phyloP scores from a whole-genome alignment of 1,284 basidiomycete species.

The Ganoderma leucocontextum region DNA sequence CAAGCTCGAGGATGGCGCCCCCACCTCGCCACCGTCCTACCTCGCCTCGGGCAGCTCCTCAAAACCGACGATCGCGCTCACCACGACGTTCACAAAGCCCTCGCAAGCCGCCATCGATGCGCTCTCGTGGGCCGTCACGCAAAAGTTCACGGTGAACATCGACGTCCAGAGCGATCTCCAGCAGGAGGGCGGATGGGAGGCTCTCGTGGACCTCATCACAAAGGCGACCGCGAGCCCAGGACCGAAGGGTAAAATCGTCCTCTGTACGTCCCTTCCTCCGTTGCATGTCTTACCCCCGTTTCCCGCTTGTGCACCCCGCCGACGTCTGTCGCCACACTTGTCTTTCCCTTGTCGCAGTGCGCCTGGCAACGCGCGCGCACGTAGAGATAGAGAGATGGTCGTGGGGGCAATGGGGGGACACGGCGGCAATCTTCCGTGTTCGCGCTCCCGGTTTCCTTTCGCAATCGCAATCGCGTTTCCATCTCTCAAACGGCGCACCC shows the following conservation, averaged over 20 bases:
- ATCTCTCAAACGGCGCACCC: neutral
- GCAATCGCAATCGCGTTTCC: neutral
- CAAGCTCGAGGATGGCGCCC: conserved; percentile 54
- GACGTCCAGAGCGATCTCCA: conserved; percentile 65
- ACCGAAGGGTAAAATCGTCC: conserved; percentile 64
- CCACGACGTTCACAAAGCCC: conserved; percentile 60
- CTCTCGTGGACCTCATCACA: conserved; percentile 76
- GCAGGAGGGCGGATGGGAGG: conserved; percentile 69
- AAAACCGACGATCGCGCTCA: conserved; percentile 58
- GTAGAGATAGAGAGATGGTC: neutral
- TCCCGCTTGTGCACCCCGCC: neutral
- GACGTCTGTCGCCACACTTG: neutral
- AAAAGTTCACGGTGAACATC: conserved; percentile 71
- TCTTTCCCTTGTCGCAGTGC: neutral
- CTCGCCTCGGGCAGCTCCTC: conserved; percentile 46
- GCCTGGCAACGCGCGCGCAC: neutral
- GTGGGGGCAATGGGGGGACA: neutral
- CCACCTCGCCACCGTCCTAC: conserved; percentile 48
- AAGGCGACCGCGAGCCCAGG: conserved; percentile 58
- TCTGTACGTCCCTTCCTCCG: conserved; percentile 63
- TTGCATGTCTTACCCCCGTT: neutral
- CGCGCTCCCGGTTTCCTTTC: neutral
- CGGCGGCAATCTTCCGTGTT: conserved; percentile 1
- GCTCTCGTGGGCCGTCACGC: conserved; percentile 69
- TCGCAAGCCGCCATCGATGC: conserved; percentile 58